Percentiles rank a stretch among this genome's conserved stretches.
These are phyloP conservation scores for Coemansia biformis DNA, from an alignment of 192 early-diverging fungal species.

Conservation along the genomic window DNA sequence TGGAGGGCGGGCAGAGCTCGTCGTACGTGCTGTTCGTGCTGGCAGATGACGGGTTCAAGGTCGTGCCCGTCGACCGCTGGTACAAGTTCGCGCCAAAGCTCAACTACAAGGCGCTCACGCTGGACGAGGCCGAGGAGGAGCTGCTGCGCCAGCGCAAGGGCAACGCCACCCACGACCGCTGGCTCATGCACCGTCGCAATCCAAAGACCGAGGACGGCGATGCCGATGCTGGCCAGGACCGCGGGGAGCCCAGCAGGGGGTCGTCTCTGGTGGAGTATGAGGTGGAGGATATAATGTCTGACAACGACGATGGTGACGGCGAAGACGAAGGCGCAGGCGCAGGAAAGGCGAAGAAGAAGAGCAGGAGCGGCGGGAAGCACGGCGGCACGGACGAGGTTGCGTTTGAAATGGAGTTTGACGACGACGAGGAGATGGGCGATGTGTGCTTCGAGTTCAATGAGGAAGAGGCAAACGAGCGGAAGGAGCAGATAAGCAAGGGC, in stretches of 20 bases:
- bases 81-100: slow-evolving; percentile 72
- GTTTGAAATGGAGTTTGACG: slow-evolving; percentile 76
- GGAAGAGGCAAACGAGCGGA: slow-evolving; percentile 57
- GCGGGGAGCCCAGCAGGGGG: background rate
- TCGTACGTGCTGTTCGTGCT: slow-evolving; percentile 71
- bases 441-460: slow-evolving; percentile 63
- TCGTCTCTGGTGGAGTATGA: slow-evolving; percentile 45
- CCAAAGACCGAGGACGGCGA: slow-evolving; percentile 29
- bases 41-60: slow-evolving; percentile 69
- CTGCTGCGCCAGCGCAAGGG: slow-evolving; percentile 39
- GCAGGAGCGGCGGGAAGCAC: slow-evolving; percentile 37
- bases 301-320: slow-evolving; percentile 50
- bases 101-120: slow-evolving; percentile 57
- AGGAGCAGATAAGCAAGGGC: slow-evolving; percentile 39
- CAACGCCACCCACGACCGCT: slow-evolving; percentile 19
- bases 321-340: too few relatives aligned
- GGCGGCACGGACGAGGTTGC: slow-evolving; percentile 66
- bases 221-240: background rate
- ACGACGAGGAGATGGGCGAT: slow-evolving; percentile 69
- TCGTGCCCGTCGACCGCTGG: slow-evolving; percentile 67
- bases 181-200: slow-evolving; percentile 56
- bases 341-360: slow-evolving; percentile 24
- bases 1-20: slow-evolving; percentile 67
- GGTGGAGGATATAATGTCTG: slow-evolving; percentile 26
- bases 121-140: slow-evolving; percentile 76